phyloP scores from a whole-genome alignment of 2,329 filamentous ascomycete genomes.

The Colletotrichum sp. region DNA sequence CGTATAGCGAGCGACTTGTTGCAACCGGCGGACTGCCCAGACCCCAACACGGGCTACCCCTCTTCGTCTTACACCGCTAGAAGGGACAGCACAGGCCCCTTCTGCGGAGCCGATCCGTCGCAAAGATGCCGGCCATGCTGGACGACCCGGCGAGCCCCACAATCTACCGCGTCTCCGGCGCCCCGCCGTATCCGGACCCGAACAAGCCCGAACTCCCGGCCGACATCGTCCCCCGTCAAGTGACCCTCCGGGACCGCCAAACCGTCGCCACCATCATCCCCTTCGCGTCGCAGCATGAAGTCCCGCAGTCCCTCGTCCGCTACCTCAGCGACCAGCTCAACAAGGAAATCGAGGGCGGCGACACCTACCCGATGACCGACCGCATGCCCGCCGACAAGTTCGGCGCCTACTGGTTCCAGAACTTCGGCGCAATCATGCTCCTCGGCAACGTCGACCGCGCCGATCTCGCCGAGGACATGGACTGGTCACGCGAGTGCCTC shows the following conservation, averaged over 20 bases:
- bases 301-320: constrained; percentile 75
- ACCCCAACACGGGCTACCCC: background rate
- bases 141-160: constrained; percentile 76
- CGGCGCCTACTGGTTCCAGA: constrained; percentile 87
- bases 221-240: constrained; percentile 74
- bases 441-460: constrained; percentile 74
- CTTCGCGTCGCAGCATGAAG: constrained; percentile 76
- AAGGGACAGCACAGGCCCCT: background rate
- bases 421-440: constrained; percentile 88
- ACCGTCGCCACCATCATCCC: constrained; percentile 85
- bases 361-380: constrained; percentile 90
- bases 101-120: background rate
- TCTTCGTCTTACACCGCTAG: background rate
- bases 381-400: constrained; percentile 77
- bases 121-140: constrained; percentile 76
- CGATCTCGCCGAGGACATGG: constrained; percentile 63
- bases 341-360: constrained; percentile 88
- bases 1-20: background rate
- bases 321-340: constrained; percentile 87
- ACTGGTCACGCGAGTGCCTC: constrained; percentile 83
- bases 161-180: constrained; percentile 73
- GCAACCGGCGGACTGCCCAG: background rate
- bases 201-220: constrained; percentile 68
- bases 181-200: constrained; percentile 68
- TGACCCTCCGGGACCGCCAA: constrained; percentile 82